Evolutionary conservation across 345 rosid species (phyloP).

Genomic region (Bruguiera parviflora): DNA sequence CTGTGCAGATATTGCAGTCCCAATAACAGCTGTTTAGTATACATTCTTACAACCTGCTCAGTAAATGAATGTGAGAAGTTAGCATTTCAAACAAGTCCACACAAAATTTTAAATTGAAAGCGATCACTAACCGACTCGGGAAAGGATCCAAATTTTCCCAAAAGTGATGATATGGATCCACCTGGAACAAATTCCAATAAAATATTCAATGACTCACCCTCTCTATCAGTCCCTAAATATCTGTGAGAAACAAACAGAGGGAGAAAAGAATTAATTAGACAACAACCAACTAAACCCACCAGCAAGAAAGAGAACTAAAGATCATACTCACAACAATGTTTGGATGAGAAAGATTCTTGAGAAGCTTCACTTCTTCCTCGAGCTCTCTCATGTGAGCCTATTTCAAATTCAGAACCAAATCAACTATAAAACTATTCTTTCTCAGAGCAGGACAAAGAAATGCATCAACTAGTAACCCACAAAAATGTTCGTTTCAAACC

Average conservation of each 20-base stretch:
- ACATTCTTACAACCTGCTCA: constrained; percentile 29
- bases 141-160: constrained; percentile 34
- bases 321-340: constrained; percentile 30
- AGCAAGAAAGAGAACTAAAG: not conserved
- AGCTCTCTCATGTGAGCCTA: constrained; percentile 32
- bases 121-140: constrained; percentile 32
- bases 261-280: not conserved
- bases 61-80: constrained; percentile 16
- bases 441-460: not conserved
- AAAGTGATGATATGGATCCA: constrained; percentile 32
- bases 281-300: constrained; percentile 4
- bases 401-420: constrained; percentile 9
- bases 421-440: not conserved
- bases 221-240: constrained; percentile 33
- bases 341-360: constrained; percentile 32
- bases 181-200: constrained; percentile 33
- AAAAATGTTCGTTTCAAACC: not conserved
- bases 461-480: no score
- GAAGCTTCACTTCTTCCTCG: constrained; percentile 35
- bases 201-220: constrained; percentile 30
- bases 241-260: constrained; percentile 20
- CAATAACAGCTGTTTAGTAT: constrained; percentile 26
- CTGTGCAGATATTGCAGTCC: constrained; percentile 31
- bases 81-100: not conserved
- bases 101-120: constrained; percentile 1